Conservation (phyloP, 441 rosid genomes). For the Erysimum pusillum region DNA sequence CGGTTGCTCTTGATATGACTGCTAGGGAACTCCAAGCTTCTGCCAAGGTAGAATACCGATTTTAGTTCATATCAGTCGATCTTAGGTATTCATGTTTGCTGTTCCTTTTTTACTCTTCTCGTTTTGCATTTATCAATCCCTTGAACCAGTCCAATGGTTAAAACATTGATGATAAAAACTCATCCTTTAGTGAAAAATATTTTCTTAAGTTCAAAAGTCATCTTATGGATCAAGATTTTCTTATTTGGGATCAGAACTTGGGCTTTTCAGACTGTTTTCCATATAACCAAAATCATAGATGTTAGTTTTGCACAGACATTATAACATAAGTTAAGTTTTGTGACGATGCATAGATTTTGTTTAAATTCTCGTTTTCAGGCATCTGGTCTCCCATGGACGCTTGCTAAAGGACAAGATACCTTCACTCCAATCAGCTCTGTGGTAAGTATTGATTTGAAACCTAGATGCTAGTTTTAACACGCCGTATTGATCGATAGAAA, state of each 20-base stretch:
- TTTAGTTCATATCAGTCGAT: conserved; percentile 2
- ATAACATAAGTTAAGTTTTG: background rate
- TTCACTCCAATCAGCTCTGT: conserved; percentile 93
- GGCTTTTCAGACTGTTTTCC: background rate
- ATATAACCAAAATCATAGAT: background rate
- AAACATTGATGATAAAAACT: background rate
- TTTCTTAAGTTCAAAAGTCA: background rate
- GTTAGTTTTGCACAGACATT: conserved; percentile 2
- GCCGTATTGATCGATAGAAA: background rate
- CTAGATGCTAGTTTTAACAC: conserved; percentile 12
- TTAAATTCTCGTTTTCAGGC: conserved; percentile 57
- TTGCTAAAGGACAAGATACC: conserved; percentile 94
- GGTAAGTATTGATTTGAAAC: conserved; percentile 56
- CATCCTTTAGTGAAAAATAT: background rate
- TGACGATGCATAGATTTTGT: background rate
- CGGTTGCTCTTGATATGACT: conserved; percentile 95
- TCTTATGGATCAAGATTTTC: background rate
- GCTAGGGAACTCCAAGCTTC: conserved; percentile 90
- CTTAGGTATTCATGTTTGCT: too few species aligned
- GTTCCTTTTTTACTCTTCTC: background rate
- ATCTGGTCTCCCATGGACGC: conserved; percentile 97
- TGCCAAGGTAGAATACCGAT: conserved; percentile 65
- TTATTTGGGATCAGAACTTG: background rate
- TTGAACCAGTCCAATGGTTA: background rate
- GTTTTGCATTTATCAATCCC: background rate